Evolutionary conservation across 2,329 filamentous ascomycete genomes (phyloP).

Genomic region (Claviceps paspali): DNA sequence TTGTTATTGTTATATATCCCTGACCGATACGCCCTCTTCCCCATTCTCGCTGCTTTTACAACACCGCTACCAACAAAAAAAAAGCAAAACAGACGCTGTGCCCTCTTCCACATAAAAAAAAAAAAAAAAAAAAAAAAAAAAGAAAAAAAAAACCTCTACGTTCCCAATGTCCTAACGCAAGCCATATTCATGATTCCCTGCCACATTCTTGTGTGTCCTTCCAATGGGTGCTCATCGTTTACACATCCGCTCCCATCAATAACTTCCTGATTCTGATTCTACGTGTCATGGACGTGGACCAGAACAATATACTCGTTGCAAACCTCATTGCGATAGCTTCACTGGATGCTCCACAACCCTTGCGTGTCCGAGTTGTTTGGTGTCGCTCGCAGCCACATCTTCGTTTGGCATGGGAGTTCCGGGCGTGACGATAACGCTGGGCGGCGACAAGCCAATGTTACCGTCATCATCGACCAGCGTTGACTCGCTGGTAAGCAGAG

Average conservation of each 20-base stretch:
- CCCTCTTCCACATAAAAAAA: too few species aligned
- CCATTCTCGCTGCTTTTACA: neutral
- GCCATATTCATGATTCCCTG: neutral
- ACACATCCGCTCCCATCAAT: too few species aligned
- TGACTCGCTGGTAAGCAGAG: constrained; percentile 2
- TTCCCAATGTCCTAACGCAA: neutral
- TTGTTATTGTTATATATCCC: too few species aligned
- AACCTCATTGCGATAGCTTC: constrained; percentile 19
- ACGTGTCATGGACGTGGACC: too few species aligned
- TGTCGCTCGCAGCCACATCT: constrained; percentile 17
- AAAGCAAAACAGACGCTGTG: too few species aligned
- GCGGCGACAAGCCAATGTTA: constrained; percentile 2
- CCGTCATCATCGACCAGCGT: constrained; percentile 4
- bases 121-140: neutral
- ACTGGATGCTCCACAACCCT: constrained; percentile 20
- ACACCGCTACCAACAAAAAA: neutral
- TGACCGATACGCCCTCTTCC: too few species aligned
- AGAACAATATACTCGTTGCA: too few species aligned
- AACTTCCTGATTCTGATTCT: too few species aligned
- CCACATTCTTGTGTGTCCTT: too few species aligned
- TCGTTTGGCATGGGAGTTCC: constrained; percentile 28
- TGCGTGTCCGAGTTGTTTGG: constrained; percentile 29
- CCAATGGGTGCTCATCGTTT: too few species aligned
- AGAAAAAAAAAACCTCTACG: neutral
- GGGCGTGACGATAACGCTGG: constrained; percentile 5